These are phyloP conservation scores for Pseudozyma pruni DNA, from an alignment of 1,284 basidiomycete genomes.

Conservation along the genomic window DNA sequence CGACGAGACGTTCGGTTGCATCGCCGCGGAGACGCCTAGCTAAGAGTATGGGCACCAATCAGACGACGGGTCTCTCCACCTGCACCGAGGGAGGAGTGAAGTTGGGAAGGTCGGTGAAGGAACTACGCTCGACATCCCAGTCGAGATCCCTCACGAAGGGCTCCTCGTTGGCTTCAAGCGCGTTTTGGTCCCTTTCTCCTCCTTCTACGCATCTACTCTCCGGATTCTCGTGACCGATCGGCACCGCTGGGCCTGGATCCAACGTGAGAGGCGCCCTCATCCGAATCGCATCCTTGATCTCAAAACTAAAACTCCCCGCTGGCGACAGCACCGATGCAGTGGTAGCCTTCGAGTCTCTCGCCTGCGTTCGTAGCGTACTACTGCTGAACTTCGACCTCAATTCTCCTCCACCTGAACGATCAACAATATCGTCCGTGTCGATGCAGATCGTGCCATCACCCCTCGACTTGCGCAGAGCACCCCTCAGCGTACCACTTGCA, in stretches of 20 bases:
- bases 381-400: slow-evolving; percentile 27
- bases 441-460: slow-evolving; percentile 23
- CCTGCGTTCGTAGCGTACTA: slow-evolving; percentile 6
- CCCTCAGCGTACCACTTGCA: slow-evolving; percentile 15
- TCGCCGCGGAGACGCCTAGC: too few relatives aligned
- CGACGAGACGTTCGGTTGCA: too few relatives aligned
- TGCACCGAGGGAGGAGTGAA: background rate
- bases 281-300: slow-evolving; percentile 34
- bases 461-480: slow-evolving; percentile 8
- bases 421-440: slow-evolving; percentile 29
- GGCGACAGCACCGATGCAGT: slow-evolving; percentile 8
- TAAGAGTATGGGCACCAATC: too few relatives aligned
- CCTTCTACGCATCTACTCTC: background rate
- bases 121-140: slow-evolving; percentile 21
- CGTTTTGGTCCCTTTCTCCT: background rate
- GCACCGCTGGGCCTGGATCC: background rate
- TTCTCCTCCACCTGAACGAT: background rate
- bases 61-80: too few relatives aligned
- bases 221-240: background rate
- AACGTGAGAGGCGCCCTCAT: slow-evolving; percentile 7
- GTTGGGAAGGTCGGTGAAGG: background rate
- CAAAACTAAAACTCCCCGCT: slow-evolving; percentile 34
- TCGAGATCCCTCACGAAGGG: slow-evolving; percentile 24
- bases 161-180: too few relatives aligned
- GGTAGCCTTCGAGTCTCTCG: slow-evolving; percentile 5